Evolutionary conservation across 164 flowering plant species (phyloP).

Genomic region (Vitis cinerea): DNA sequence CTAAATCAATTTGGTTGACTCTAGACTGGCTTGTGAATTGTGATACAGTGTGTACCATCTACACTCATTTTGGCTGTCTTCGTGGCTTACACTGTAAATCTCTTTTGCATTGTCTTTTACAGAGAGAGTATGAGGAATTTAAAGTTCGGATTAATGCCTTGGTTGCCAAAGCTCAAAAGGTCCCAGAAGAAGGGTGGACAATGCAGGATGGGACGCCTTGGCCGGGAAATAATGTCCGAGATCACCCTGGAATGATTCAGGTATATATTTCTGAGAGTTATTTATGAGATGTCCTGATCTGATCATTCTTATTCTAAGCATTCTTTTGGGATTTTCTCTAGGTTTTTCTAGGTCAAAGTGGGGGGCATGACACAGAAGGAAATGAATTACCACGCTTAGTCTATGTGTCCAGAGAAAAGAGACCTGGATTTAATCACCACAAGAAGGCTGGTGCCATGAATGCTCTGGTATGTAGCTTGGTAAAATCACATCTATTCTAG

Average conservation of each 20-base stretch:
- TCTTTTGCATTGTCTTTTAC: slow-evolving; percentile 13
- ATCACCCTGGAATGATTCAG: slow-evolving; percentile 90
- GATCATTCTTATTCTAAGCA: too few species aligned
- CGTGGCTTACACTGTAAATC: neutral
- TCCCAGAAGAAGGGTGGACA: slow-evolving; percentile 79
- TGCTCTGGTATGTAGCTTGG: slow-evolving; percentile 46
- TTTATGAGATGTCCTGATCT: too few species aligned
- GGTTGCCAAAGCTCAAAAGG: slow-evolving; percentile 71
- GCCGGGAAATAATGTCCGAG: slow-evolving; percentile 79
- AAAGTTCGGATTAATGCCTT: slow-evolving; percentile 72
- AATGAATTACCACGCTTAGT: slow-evolving; percentile 70
- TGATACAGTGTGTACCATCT: neutral
- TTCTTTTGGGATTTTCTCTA: slow-evolving; percentile 8
- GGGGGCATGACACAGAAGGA: slow-evolving; percentile 62
- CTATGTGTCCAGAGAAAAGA: slow-evolving; percentile 69
- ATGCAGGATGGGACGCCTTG: slow-evolving; percentile 83
- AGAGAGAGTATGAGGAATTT: slow-evolving; percentile 83
- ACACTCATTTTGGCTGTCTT: neutral
- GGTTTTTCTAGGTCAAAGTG: slow-evolving; percentile 73
- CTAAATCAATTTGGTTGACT: too few species aligned
- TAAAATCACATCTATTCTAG: neutral
- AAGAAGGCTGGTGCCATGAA: slow-evolving; percentile 89
- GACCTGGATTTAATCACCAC: slow-evolving; percentile 74
- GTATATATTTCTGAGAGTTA: slow-evolving; percentile 14
- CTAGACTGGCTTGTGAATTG: neutral